phyloP scores from a whole-genome alignment of 495 filamentous ascomycete genomes.

The Neurospora pannonica region DNA sequence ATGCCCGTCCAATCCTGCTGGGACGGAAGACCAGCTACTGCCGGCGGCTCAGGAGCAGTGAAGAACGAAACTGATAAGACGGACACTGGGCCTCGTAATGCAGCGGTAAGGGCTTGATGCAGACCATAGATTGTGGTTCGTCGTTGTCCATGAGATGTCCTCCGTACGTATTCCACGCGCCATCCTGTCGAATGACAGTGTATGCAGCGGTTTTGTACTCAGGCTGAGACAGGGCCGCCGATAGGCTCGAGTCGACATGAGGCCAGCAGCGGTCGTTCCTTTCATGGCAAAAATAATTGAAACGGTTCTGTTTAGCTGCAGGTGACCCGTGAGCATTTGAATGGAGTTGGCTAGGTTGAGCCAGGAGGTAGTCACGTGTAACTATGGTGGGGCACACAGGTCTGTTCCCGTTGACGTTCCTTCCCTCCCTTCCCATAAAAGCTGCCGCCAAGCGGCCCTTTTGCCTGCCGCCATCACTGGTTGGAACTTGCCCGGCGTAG shows the following conservation, averaged over 20 bases:
- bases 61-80: not conserved
- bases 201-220: not conserved
- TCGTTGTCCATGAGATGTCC: not conserved
- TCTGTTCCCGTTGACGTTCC: no score
- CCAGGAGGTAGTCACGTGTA: not conserved
- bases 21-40: not conserved
- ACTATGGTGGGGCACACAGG: not conserved
- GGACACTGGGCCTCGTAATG: not conserved
- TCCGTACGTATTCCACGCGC: not conserved
- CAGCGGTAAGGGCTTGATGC: not conserved
- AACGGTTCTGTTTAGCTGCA: not conserved
- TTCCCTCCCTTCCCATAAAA: not conserved
- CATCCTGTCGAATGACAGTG: not conserved
- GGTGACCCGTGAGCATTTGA: not conserved
- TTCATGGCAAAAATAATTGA: not conserved
- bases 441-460: not conserved
- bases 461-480: not conserved
- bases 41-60: not conserved
- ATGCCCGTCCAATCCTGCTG: not conserved
- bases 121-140: not conserved
- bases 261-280: not conserved
- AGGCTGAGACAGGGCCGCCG: not conserved
- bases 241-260: not conserved
- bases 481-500: not conserved
- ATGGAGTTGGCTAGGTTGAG: not conserved